Evolutionary conservation across 2,329 filamentous ascomycete genomes (phyloP).

Genomic region (Nothopassalora personata): DNA sequence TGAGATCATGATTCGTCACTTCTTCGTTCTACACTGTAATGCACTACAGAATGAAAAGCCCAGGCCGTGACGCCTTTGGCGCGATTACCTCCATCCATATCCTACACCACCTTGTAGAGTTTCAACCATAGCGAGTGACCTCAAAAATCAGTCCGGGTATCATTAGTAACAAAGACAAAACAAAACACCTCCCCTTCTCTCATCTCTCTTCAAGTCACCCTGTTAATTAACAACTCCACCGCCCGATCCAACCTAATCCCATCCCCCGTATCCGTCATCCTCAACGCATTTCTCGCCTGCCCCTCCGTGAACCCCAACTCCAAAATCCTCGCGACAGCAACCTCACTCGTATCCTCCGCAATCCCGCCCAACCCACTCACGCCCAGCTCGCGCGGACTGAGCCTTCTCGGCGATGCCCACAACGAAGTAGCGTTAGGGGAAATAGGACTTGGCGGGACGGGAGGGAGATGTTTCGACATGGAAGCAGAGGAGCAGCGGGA

Average conservation of each 20-base stretch:
- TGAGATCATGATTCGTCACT: background rate
- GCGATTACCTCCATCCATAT: background rate
- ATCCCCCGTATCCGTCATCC: slow-evolving; percentile 55
- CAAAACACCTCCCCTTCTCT: background rate
- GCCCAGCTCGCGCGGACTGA: slow-evolving; percentile 23
- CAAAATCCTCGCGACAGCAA: slow-evolving; percentile 53
- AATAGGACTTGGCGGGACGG: background rate
- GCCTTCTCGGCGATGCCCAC: slow-evolving; percentile 15
- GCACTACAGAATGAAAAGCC: background rate
- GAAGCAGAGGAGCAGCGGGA: background rate
- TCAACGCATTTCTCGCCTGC: slow-evolving; percentile 53
- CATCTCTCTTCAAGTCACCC: slow-evolving; percentile 14
- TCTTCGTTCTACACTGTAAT: background rate
- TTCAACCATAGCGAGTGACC: background rate
- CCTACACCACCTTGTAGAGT: background rate
- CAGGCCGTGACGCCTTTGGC: background rate
- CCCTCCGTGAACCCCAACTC: slow-evolving; percentile 55
- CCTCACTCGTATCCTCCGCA: slow-evolving; percentile 45
- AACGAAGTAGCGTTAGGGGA: background rate
- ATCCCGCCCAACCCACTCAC: slow-evolving; percentile 15
- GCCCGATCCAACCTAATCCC: slow-evolving; percentile 54
- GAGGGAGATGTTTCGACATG: background rate
- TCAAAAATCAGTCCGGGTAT: background rate
- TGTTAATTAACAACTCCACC: slow-evolving; percentile 49
- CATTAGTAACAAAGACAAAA: background rate